Conservation (phyloP, 2,329 filamentous ascomycete genomes). For the Talaromyces sp. region DNA sequence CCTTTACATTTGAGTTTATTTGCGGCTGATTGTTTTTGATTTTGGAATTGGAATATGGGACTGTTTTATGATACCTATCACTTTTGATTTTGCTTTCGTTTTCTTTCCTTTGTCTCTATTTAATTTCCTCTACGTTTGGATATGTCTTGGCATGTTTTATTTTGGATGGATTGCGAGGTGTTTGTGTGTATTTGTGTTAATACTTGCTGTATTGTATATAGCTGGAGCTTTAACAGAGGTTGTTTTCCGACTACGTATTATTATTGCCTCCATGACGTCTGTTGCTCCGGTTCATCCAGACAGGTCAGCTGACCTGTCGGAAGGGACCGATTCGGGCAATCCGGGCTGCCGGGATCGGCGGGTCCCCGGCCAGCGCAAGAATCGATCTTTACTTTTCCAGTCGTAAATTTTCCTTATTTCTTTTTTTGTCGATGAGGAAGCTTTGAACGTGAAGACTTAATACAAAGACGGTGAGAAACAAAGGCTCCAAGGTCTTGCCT, state of each 20-base stretch:
- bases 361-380: background rate
- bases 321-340: background rate
- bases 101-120: background rate
- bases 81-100: background rate
- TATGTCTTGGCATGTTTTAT: background rate
- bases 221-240: background rate
- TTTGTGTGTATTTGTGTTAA: background rate
- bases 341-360: slow-evolving; percentile 1
- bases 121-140: background rate
- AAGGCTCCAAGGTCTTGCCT: background rate
- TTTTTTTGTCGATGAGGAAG: background rate
- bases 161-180: background rate
- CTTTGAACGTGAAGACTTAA: background rate
- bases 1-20: background rate
- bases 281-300: background rate
- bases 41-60: background rate
- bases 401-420: slow-evolving; percentile 1
- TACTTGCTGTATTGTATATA: background rate
- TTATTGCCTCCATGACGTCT: background rate
- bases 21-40: background rate
- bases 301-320: background rate
- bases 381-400: no score
- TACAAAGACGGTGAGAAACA: background rate
- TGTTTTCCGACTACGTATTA: background rate
- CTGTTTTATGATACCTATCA: background rate